Percentiles rank a stretch among this genome's conserved stretches.
These are phyloP conservation scores for Umbelopsis vinacea DNA, from an alignment of 192 early-diverging fungal genomes.

Conservation along the genomic window DNA sequence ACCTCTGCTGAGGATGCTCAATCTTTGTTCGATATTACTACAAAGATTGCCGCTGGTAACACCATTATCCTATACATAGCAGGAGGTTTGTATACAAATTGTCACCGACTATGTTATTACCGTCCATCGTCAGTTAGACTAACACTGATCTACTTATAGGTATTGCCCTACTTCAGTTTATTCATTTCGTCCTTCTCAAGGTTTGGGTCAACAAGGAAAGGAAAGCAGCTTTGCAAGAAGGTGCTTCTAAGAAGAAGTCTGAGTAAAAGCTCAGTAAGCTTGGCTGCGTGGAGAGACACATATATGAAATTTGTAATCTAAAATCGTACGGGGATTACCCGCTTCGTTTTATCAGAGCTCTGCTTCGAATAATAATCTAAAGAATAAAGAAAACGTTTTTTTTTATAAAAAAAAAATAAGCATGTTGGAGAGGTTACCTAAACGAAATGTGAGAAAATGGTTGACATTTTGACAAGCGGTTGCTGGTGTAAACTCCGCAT, in stretches of 20 bases:
- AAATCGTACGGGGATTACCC: too few relatives aligned
- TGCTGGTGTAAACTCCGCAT: too few relatives aligned
- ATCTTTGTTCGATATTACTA: conserved; percentile 8
- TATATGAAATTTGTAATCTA: too few relatives aligned
- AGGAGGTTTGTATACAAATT: background rate
- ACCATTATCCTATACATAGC: conserved; percentile 16
- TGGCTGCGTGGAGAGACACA: background rate
- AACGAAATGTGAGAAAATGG: background rate
- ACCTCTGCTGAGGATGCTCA: background rate
- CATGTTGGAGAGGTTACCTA: too few relatives aligned
- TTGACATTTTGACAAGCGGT: background rate
- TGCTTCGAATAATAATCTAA: background rate
- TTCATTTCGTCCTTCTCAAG: conserved; percentile 4
- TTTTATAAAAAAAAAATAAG: background rate
- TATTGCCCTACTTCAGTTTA: background rate
- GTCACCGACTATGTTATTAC: background rate
- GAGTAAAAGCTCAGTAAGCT: background rate
- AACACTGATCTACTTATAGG: background rate
- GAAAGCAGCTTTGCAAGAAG: background rate
- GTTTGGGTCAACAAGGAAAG: background rate
- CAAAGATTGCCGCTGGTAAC: conserved; percentile 38
- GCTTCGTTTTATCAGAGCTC: too few relatives aligned
- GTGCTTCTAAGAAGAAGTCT: background rate
- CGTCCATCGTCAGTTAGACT: background rate
- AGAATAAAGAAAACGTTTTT: background rate